phyloP scores from a whole-genome alignment of 345 rosid genomes.

The Chamaenerion angustifolium region DNA sequence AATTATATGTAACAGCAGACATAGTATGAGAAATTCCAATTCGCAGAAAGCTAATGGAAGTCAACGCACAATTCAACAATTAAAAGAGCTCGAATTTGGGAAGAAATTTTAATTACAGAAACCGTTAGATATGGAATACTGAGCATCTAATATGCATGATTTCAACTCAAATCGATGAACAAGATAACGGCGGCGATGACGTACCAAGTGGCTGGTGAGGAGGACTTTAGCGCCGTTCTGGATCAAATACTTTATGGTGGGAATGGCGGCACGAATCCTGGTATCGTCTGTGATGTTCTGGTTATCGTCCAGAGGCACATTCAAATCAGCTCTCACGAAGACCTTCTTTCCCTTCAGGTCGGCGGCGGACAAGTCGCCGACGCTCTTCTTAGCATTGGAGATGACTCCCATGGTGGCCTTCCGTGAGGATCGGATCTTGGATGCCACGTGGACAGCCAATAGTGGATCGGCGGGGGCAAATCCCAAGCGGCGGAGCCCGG shows the following conservation, averaged over 20 bases:
- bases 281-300: conserved; percentile 91
- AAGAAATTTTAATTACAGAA: no score
- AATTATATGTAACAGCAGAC: neutral
- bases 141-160: no score
- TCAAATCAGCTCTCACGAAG: conserved; percentile 80
- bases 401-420: conserved; percentile 37
- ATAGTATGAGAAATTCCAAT: no score
- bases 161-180: no score
- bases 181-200: neutral
- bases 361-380: conserved; percentile 51
- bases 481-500: conserved; percentile 33
- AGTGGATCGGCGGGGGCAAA: conserved; percentile 49
- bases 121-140: no score
- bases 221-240: conserved; percentile 77
- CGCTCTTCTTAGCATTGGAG: conserved; percentile 82
- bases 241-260: conserved; percentile 84
- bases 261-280: conserved; percentile 78
- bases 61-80: no score
- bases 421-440: conserved; percentile 23
- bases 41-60: no score
- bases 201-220: conserved; percentile 88
- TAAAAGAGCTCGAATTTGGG: no score
- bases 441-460: conserved; percentile 33
- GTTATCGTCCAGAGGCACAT: conserved; percentile 83
- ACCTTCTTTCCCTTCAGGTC: conserved; percentile 91